A percentile compares a stretch with the other conserved stretches of the same genome.
Conservation (phyloP, 1,139 yeast species). For the Magnusiomyces suaveolens region DNA sequence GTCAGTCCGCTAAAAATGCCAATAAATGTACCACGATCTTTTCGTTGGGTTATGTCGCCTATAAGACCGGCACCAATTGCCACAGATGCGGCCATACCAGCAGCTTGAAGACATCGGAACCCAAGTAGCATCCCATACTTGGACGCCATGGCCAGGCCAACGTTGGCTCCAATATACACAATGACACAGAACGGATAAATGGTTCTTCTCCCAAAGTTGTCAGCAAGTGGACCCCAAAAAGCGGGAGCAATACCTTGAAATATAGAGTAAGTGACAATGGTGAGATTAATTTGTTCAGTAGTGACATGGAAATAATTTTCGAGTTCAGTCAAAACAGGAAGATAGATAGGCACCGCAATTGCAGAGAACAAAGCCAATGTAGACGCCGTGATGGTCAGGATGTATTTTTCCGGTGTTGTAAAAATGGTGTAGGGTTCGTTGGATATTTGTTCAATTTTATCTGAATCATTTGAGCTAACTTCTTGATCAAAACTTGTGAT, state of each 20-base stretch:
- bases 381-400: constrained; percentile 37
- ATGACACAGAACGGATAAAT: constrained; percentile 44
- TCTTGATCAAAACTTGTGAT: neutral
- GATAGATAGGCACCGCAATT: constrained; percentile 60
- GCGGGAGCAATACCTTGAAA: constrained; percentile 67
- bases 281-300: constrained; percentile 48
- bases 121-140: constrained; percentile 46
- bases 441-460: too few species aligned
- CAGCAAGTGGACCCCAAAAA: constrained; percentile 53
- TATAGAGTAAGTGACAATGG: constrained; percentile 62
- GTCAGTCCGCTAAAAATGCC: constrained; percentile 58
- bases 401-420: constrained; percentile 30
- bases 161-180: constrained; percentile 46
- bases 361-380: constrained; percentile 51
- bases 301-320: constrained; percentile 44
- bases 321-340: constrained; percentile 56
- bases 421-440: constrained; percentile 30
- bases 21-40: constrained; percentile 54
- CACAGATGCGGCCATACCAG: constrained; percentile 60
- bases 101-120: constrained; percentile 58
- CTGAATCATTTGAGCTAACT: too few species aligned
- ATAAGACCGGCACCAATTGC: constrained; percentile 58
- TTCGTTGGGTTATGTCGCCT: constrained; percentile 55
- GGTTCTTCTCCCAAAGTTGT: constrained; percentile 60
- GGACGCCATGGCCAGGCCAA: constrained; percentile 50